Evolutionary conservation across 768 basidiomycete genomes (phyloP), one percentile per base, ranked within the genome.

Genomic region (Dictyophora rubrovolvata): DNA sequence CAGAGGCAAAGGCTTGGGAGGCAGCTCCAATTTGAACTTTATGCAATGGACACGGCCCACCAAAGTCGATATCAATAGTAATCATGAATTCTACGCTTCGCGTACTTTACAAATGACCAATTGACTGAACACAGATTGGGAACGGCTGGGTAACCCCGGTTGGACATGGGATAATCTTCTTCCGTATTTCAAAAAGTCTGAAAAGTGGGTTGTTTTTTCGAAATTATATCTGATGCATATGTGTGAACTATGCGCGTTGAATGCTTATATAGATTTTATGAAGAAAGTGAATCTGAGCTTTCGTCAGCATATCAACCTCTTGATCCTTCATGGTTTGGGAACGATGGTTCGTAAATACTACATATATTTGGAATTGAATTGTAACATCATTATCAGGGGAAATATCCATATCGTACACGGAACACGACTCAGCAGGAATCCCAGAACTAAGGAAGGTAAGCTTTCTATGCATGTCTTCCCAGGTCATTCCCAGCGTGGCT

Each of bases 21-120:
- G 80, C 1, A 74, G 69, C 56, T 79, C 78, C 0, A 65, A 65
- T 5, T 70, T 79, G 28, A 82, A 82, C 42, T 42, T 42, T 42
- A 42, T 42, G 46, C 49, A 35, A 16, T 63, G 58, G 52, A 50
- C 42, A 14, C 42, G 42, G 2, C 42, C 42, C 10, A 42, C 4
- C 42, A 42, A 42, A 42, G 42, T 42, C 4, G 42, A 42, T n/a
- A 42, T 42, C 12, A 9, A 42, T 42, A 42, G 42, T 42, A 12
- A n/a, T 42, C 2, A n/a, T 12, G 4, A 42, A 2, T 2, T 12
- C n/a, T 42, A 14, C n/a, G 12, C n/a, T 42, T 42, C n/a, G 4
- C 36, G 7, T 37, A 8, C 36, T 42, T 42, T 42, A 4, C 28
- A 28, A 7, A 3, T 12, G 42, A n/a, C n/a, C 10, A 42, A 42